phyloP scores from a whole-genome alignment of 2,329 filamentous ascomycete genomes.

The Sporothrix humicola region DNA sequence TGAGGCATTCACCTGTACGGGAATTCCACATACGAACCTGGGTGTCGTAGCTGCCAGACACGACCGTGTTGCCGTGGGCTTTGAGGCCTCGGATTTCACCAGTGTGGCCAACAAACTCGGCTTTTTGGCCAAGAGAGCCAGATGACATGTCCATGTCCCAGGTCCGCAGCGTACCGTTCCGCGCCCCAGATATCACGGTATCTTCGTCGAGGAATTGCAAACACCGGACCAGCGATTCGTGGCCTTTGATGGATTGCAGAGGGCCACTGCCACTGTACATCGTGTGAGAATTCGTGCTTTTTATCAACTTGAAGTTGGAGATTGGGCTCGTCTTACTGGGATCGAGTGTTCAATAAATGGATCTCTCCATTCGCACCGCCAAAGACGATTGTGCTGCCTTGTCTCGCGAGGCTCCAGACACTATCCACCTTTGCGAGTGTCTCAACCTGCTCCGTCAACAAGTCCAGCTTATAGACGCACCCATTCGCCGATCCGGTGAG shows the following conservation, averaged over 20 bases:
- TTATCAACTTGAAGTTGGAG: neutral
- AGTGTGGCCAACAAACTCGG: slow-evolving; percentile 1
- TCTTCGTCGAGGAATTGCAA: neutral
- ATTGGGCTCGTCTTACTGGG: neutral
- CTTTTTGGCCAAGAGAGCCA: slow-evolving; percentile 7
- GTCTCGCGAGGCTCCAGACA: slow-evolving; percentile 2
- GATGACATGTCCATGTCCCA: neutral
- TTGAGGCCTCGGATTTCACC: neutral
- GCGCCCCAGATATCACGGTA: slow-evolving; percentile 6
- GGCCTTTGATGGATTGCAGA: neutral
- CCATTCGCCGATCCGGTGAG: neutral
- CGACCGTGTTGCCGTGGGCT: neutral
- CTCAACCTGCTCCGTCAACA: neutral
- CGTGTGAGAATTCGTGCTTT: slow-evolving; percentile 5
- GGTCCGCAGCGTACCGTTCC: neutral
- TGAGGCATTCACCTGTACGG: neutral
- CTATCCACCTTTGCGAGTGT: neutral
- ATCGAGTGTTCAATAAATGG: slow-evolving; percentile 4
- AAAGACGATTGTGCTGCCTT: slow-evolving; percentile 5
- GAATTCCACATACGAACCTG: slow-evolving; percentile 2
- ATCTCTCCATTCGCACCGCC: neutral
- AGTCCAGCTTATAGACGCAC: slow-evolving; percentile 4
- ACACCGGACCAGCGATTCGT: neutral
- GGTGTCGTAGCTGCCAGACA: slow-evolving; percentile 6
- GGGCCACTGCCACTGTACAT: neutral